Percentiles rank a stretch among this genome's conserved stretches.
These are phyloP conservation scores for Aspergillus sp. DNA, from an alignment of 2,329 filamentous ascomycete species.

Conservation along the genomic window DNA sequence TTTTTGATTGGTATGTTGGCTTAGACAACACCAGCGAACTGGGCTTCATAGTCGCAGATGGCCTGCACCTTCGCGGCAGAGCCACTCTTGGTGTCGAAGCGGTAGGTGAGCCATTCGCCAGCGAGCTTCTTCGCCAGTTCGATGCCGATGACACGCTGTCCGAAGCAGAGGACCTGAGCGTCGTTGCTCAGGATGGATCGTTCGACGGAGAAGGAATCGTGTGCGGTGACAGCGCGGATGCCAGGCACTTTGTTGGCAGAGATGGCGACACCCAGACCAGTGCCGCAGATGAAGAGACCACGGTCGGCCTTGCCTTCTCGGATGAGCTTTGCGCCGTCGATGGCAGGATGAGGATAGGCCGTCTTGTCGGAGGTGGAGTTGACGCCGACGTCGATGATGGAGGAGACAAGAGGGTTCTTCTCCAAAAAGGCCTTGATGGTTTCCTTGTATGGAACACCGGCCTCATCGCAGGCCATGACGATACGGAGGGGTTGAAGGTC, in stretches of 20 bases:
- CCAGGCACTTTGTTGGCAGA: slow-evolving; percentile 84
- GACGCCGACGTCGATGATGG: slow-evolving; percentile 71
- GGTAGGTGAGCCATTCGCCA: slow-evolving; percentile 78
- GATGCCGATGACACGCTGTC: slow-evolving; percentile 75
- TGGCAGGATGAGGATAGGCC: slow-evolving; percentile 74
- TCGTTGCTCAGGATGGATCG: slow-evolving; percentile 77
- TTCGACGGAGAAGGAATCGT: slow-evolving; percentile 82
- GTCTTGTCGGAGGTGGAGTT: slow-evolving; percentile 65
- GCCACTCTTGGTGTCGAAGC: slow-evolving; percentile 65
- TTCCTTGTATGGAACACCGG: slow-evolving; percentile 73
- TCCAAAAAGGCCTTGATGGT: slow-evolving; percentile 70
- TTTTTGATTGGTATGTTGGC: neutral
- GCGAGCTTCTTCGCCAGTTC: slow-evolving; percentile 74
- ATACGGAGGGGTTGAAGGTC: slow-evolving; percentile 48
- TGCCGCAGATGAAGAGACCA: slow-evolving; percentile 75
- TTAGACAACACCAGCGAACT: slow-evolving; percentile 21
- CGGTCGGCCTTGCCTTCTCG: slow-evolving; percentile 59
- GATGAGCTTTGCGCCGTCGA: slow-evolving; percentile 60
- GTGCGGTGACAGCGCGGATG: slow-evolving; percentile 80
- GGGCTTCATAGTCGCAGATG: slow-evolving; percentile 39
- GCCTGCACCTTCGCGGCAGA: slow-evolving; percentile 57
- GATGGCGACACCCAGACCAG: slow-evolving; percentile 81
- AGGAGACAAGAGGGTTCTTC: slow-evolving; percentile 60
- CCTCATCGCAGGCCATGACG: slow-evolving; percentile 64
- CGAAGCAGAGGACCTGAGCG: slow-evolving; percentile 82